Percentiles rank a stretch among this genome's conserved stretches.
Conservation (phyloP, 495 filamentous ascomycete genomes). For the Aeminium ludgeri region DNA sequence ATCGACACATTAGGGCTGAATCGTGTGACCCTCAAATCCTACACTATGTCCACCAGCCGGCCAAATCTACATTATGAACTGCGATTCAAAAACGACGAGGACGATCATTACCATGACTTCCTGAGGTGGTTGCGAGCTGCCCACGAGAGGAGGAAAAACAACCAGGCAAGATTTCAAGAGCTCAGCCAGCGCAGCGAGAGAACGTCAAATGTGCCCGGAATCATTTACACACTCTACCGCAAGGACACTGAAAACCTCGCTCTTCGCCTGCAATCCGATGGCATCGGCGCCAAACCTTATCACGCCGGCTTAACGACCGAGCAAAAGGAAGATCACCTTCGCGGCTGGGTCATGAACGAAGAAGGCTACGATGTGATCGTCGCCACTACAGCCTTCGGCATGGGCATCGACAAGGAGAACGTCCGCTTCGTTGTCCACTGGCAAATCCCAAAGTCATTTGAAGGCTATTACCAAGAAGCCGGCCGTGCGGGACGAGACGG, state of each 20-base stretch:
- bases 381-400: conserved; percentile 88
- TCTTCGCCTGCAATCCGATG: conserved; percentile 37
- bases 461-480: conserved; percentile 91
- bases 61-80: conserved; percentile 88
- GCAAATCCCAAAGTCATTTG: conserved; percentile 80
- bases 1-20: conserved; percentile 56
- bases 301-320: conserved; percentile 48
- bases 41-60: conserved; percentile 62
- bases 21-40: conserved; percentile 42
- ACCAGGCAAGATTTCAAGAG: conserved; percentile 31
- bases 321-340: conserved; percentile 45
- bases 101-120: conserved; percentile 53
- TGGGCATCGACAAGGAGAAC: conserved; percentile 92
- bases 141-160: conserved; percentile 42
- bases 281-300: conserved; percentile 53
- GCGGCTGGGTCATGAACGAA: conserved; percentile 59
- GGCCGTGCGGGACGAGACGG: conserved; percentile 82
- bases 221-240: conserved; percentile 75
- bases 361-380: conserved; percentile 76
- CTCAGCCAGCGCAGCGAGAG: conserved; percentile 35
- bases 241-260: conserved; percentile 63
- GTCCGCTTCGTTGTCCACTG: conserved; percentile 91
- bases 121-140: conserved; percentile 55
- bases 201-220: conserved; percentile 53
- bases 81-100: conserved; percentile 58